Evolutionary conservation across 1,139 yeast genomes (phyloP).

Genomic region (Komagataea norvegica): DNA sequence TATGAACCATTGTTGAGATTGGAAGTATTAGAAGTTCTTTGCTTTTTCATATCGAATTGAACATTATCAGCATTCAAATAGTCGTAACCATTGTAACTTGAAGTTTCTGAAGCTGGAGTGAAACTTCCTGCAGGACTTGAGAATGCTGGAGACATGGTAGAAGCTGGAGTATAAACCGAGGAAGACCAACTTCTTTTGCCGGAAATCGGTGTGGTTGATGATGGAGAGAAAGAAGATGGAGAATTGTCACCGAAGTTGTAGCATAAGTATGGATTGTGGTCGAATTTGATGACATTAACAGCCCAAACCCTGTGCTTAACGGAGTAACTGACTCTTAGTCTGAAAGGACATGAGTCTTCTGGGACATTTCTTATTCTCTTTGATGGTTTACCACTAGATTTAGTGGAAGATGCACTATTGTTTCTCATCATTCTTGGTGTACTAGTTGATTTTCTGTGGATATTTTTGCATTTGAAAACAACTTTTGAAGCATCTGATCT

Average conservation of each 20-base stretch:
- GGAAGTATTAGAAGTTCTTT: constrained; percentile 3
- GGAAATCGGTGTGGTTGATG: constrained; percentile 12
- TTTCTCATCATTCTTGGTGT: constrained; percentile 12
- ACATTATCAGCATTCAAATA: constrained; percentile 3
- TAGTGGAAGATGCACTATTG: neutral
- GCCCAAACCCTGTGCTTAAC: constrained; percentile 54
- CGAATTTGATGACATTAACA: constrained; percentile 35
- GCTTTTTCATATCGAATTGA: constrained; percentile 4
- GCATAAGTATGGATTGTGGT: constrained; percentile 22
- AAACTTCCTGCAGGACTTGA: constrained; percentile 18
- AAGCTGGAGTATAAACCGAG: constrained; percentile 21
- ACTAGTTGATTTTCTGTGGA: constrained; percentile 26
- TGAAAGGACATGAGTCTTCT: constrained; percentile 54
- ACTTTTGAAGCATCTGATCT: constrained; percentile 65
- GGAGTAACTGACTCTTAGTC: constrained; percentile 64
- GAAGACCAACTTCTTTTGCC: constrained; percentile 20
- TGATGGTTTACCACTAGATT: constrained; percentile 1
- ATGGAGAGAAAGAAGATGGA: constrained; percentile 10
- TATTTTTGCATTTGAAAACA: constrained; percentile 61
- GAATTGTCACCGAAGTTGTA: constrained; percentile 21
- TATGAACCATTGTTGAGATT: constrained; percentile 10
- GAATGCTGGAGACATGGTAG: constrained; percentile 22
- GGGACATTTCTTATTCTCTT: constrained; percentile 22
- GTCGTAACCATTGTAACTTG: constrained; percentile 9
- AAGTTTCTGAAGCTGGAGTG: constrained; percentile 22